A percentile compares a stretch with the other conserved stretches of the same genome.
Evolutionary conservation across 1,139 yeast genomes (phyloP).

Genomic region (Suzukiozyma palmioleophila): DNA sequence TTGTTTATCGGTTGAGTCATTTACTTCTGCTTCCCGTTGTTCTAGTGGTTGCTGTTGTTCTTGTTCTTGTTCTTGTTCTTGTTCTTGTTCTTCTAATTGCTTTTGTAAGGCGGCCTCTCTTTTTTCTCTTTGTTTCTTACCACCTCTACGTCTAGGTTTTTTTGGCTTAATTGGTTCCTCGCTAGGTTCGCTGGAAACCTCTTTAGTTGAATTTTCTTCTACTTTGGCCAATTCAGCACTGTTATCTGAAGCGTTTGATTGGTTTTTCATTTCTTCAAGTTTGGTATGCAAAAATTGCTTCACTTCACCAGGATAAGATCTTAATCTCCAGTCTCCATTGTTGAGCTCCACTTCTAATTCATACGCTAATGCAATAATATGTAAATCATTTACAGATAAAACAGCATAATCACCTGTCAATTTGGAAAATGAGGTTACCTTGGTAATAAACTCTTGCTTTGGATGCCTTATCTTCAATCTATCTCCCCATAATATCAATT

Average conservation of each 20-base stretch:
- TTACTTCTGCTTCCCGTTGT: constrained; percentile 8
- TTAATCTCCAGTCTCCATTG: constrained; percentile 63
- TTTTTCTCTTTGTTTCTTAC: constrained; percentile 57
- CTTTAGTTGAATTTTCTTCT: constrained; percentile 8
- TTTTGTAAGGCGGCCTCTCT: constrained; percentile 36
- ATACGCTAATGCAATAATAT: constrained; percentile 84
- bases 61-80: constrained; percentile 9
- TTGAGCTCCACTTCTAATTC: constrained; percentile 75
- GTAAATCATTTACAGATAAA: constrained; percentile 85
- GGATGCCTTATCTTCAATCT: constrained; percentile 70
- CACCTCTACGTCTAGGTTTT: constrained; percentile 58
- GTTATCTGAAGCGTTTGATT: constrained; percentile 17
- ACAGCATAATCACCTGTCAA: constrained; percentile 90
- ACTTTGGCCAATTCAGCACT: constrained; percentile 14
- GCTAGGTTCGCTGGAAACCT: constrained; percentile 5
- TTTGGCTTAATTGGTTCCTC: constrained; percentile 17
- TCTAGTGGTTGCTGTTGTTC: constrained; percentile 10
- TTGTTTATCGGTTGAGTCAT: constrained; percentile 5
- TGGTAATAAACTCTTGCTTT: constrained; percentile 53
- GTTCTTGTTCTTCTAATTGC: constrained; percentile 17
- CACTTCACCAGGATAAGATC: constrained; percentile 68
- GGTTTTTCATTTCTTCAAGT: constrained; percentile 6
- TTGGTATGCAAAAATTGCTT: constrained; percentile 10
- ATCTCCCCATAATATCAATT: constrained; percentile 75
- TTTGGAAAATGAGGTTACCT: constrained; percentile 72